These are phyloP conservation scores for Albugo laibachii DNA, from an alignment of 352 stramenopile species.

Conservation along the genomic window DNA sequence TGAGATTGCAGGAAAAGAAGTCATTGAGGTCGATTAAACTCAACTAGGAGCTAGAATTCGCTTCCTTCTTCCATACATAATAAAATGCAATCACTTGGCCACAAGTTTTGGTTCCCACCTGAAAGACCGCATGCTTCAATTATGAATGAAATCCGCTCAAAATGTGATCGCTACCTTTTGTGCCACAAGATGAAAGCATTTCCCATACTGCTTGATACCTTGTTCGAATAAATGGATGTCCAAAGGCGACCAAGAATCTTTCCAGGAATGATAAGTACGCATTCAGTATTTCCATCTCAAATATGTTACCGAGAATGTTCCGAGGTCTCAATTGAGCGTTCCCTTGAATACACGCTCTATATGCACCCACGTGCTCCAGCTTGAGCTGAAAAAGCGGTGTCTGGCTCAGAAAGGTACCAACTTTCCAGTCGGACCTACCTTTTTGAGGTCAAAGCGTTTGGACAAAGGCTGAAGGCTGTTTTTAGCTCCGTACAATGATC, in stretches of 20 bases:
- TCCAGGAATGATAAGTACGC: neutral
- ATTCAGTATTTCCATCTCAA: too few relatives aligned
- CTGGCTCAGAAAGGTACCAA: too few relatives aligned
- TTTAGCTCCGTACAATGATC: too few relatives aligned
- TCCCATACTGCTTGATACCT: constrained; percentile 68
- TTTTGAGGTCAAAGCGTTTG: too few relatives aligned
- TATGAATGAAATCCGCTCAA: neutral
- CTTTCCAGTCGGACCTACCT: too few relatives aligned
- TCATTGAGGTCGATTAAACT: too few relatives aligned
- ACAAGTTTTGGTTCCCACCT: constrained; percentile 54
- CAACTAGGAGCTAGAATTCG: constrained; percentile 19
- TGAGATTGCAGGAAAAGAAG: constrained; percentile 8
- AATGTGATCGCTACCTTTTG: constrained; percentile 22
- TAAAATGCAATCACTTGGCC: constrained; percentile 65
- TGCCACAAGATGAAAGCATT: constrained; percentile 56
- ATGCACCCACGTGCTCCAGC: too few relatives aligned
- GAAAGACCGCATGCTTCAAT: neutral
- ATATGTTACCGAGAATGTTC: too few relatives aligned
- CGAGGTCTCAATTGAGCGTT: too few relatives aligned
- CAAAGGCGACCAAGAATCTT: constrained; percentile 57
- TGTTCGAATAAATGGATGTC: constrained; percentile 74
- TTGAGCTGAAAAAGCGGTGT: too few relatives aligned
- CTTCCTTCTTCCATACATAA: constrained; percentile 78
- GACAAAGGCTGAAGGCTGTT: too few relatives aligned
- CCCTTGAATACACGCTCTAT: too few relatives aligned